A percentile compares a stretch with the other conserved stretches of the same genome.
These are phyloP conservation scores for Saccharomycopsis selenospora DNA, from an alignment of 805 yeast genomes.

Conservation along the genomic window DNA sequence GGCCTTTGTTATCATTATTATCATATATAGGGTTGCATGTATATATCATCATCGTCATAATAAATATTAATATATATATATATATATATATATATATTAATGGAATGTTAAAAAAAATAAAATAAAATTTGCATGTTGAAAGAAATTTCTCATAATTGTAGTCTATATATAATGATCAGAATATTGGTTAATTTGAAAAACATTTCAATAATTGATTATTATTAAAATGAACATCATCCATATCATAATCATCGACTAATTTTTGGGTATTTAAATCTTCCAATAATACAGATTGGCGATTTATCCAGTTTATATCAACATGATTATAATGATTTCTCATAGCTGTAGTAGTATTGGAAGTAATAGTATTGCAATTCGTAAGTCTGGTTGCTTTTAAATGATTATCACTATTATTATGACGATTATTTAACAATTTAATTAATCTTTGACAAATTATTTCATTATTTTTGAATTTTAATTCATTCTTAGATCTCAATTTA, in stretches of 20 bases:
- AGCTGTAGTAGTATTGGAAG: not conserved
- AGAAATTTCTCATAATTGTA: not conserved
- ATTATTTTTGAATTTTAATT: not conserved
- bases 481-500: too few species aligned
- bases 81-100: too few species aligned
- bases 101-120: too few species aligned
- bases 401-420: not conserved
- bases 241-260: slow-evolving; percentile 1
- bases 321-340: not conserved
- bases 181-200: not conserved
- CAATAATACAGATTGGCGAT: not conserved
- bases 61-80: too few species aligned
- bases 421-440: not conserved
- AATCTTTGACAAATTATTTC: not conserved
- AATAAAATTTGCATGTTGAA: too few species aligned
- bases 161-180: not conserved
- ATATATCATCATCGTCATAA: too few species aligned
- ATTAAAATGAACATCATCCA: not conserved
- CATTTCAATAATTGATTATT: not conserved
- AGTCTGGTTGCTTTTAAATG: not conserved
- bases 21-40: too few species aligned
- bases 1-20: too few species aligned
- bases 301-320: not conserved
- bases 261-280: not conserved
- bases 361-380: not conserved